These are phyloP conservation scores for Aphanomyces invadans DNA, from an alignment of 352 stramenopile genomes.

Conservation along the genomic window DNA sequence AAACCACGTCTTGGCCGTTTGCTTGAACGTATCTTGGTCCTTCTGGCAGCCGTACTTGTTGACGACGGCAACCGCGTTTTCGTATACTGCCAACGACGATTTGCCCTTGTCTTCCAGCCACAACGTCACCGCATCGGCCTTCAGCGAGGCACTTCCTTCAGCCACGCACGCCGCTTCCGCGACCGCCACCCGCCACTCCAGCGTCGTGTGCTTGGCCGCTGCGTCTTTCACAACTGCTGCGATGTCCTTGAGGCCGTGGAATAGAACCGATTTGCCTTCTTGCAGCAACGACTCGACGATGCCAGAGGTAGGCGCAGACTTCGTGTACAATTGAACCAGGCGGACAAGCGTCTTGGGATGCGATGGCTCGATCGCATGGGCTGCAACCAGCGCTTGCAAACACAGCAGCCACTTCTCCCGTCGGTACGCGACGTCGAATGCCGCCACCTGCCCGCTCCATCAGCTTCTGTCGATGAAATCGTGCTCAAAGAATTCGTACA, in stretches of 20 bases:
- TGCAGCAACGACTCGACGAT: not conserved
- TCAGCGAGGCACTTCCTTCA: not conserved
- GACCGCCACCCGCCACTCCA: slow-evolving; percentile 18
- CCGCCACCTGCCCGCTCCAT: slow-evolving; percentile 31
- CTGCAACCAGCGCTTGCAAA: slow-evolving; percentile 57
- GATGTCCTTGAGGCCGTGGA: slow-evolving; percentile 18
- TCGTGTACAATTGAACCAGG: slow-evolving; percentile 12
- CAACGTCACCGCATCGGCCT: not conserved
- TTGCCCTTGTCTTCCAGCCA: slow-evolving; percentile 19
- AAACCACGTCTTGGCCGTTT: slow-evolving; percentile 22
- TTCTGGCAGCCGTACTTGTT: slow-evolving; percentile 3
- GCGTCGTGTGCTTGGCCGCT: not conserved
- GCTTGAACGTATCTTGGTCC: slow-evolving; percentile 9
- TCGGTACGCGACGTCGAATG: slow-evolving; percentile 67
- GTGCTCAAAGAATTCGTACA: too few relatives aligned
- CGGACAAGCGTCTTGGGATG: slow-evolving; percentile 7
- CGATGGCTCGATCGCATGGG: not conserved
- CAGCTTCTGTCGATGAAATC: not conserved
- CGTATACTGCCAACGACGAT: not conserved
- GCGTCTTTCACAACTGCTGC: slow-evolving; percentile 10
- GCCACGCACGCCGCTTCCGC: slow-evolving; percentile 5
- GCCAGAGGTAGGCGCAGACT: not conserved
- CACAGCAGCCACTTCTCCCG: slow-evolving; percentile 70
- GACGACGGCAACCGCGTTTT: not conserved
- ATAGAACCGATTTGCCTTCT: slow-evolving; percentile 15